Conservation (phyloP, 805 yeast species). For the Wickerhamomyces sydowiorum region DNA sequence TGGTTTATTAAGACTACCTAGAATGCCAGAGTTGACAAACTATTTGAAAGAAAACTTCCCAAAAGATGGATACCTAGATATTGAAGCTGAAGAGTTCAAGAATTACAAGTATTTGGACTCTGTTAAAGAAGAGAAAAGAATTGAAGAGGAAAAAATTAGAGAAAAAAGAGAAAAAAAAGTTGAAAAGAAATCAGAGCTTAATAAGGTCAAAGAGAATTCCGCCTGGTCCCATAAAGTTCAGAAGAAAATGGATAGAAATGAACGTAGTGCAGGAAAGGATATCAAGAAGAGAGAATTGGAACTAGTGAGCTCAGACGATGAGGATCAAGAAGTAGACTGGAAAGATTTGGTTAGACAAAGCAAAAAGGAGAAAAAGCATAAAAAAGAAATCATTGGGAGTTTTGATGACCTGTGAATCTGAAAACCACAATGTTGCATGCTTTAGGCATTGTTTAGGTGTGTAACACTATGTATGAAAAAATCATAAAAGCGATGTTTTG, state of each 20-base stretch:
- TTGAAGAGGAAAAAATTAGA: conserved; percentile 44
- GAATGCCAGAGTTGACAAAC: conserved; percentile 83
- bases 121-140: conserved; percentile 56
- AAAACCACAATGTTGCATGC: too few relatives aligned
- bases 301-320: conserved; percentile 42
- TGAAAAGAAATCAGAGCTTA: conserved; percentile 24
- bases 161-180: conserved; percentile 25
- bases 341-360: conserved; percentile 67
- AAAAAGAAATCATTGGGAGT: conserved; percentile 41
- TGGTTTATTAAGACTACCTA: conserved; percentile 79
- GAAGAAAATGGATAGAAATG: conserved; percentile 52
- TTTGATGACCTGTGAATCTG: conserved; percentile 68
- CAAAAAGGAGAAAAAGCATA: conserved; percentile 48
- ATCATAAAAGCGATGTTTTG: too few relatives aligned
- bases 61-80: conserved; percentile 68
- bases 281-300: conserved; percentile 52
- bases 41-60: conserved; percentile 47
- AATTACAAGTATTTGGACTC: conserved; percentile 57
- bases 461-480: too few relatives aligned
- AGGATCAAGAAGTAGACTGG: conserved; percentile 70
- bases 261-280: conserved; percentile 53
- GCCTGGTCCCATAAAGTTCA: conserved; percentile 35
- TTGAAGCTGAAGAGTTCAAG: conserved; percentile 58
- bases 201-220: conserved; percentile 8
- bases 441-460: too few relatives aligned